Conservation (phyloP, 2,329 filamentous ascomycete genomes). For the Scedosporium minutisporum region DNA sequence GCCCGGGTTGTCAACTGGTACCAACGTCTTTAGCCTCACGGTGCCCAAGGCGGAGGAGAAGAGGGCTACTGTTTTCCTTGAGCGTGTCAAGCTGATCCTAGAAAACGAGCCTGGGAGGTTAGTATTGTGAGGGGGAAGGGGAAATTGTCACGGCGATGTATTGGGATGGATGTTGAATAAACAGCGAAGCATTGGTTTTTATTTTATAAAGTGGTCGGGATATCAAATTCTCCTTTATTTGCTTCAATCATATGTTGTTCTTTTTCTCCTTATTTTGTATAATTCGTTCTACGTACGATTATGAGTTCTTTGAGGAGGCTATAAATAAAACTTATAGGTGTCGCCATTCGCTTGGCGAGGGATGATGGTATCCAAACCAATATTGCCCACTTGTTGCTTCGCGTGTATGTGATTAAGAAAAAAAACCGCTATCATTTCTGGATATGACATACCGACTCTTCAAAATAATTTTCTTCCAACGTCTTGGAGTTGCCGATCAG, state of each 20-base stretch:
- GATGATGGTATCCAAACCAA: background rate
- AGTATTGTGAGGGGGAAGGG: conserved; percentile 37
- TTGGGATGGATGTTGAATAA: background rate
- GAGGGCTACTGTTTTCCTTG: conserved; percentile 71
- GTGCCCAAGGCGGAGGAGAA: conserved; percentile 74
- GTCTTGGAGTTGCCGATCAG: background rate
- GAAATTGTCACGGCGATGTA: background rate
- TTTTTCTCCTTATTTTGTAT: background rate
- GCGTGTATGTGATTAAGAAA: too few species aligned
- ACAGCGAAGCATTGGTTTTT: background rate
- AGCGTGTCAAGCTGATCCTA: conserved; percentile 74
- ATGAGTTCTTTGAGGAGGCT: too few species aligned
- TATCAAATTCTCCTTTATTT: conserved; percentile 9
- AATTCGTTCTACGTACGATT: background rate
- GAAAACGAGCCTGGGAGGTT: conserved; percentile 71
- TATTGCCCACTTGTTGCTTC: too few species aligned
- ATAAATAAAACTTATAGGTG: too few species aligned
- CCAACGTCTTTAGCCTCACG: conserved; percentile 73
- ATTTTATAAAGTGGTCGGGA: conserved; percentile 10
- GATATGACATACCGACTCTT: background rate
- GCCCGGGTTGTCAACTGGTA: conserved; percentile 42
- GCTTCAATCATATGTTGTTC: conserved; percentile 3
- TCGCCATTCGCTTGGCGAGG: too few species aligned
- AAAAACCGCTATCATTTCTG: too few species aligned
- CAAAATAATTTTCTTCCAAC: background rate